A percentile compares a stretch with the other conserved stretches of the same genome.
phyloP scores from a whole-genome alignment of 1,139 yeast species.

The Saccharomycopsis hybrid region DNA sequence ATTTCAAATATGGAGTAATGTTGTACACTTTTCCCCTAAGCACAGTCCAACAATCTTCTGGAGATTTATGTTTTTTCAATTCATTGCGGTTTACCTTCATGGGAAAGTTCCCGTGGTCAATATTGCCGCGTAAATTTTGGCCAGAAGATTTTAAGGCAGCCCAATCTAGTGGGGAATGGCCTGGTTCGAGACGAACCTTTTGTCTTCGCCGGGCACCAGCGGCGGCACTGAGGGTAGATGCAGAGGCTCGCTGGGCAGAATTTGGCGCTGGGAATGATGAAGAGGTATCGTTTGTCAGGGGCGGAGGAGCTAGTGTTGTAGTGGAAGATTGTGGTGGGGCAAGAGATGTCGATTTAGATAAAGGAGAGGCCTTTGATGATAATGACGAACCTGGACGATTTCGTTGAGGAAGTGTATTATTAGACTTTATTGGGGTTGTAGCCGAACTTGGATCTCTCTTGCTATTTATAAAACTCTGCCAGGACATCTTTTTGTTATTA shows the following conservation, averaged over 20 bases:
- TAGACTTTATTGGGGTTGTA: not conserved
- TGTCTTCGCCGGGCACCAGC: too few relatives aligned
- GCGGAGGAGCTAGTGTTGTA: too few relatives aligned
- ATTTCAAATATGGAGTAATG: slow-evolving; percentile 71
- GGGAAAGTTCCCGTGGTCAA: slow-evolving; percentile 33
- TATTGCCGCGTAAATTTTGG: slow-evolving; percentile 31
- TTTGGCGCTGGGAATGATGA: slow-evolving; percentile 12
- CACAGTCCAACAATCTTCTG: slow-evolving; percentile 79
- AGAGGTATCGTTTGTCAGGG: too few relatives aligned
- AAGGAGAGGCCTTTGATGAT: too few relatives aligned
- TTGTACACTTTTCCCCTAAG: slow-evolving; percentile 79
- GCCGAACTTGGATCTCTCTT: not conserved
- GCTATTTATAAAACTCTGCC: slow-evolving; percentile 2
- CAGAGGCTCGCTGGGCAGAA: slow-evolving; percentile 14
- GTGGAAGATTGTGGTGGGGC: not conserved
- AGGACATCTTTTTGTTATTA: slow-evolving; percentile 6
- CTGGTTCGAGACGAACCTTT: slow-evolving; percentile 66
- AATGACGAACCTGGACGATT: not conserved
- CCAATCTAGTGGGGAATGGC: slow-evolving; percentile 87
- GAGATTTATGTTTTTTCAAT: slow-evolving; percentile 49
- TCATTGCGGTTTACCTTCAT: slow-evolving; percentile 54
- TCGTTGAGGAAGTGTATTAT: too few relatives aligned
- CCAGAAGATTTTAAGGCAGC: slow-evolving; percentile 50
- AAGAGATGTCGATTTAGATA: too few relatives aligned
- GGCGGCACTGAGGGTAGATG: not conserved